Conservation (phyloP, 495 filamentous ascomycete genomes). For the Cladorrhinum samala region DNA sequence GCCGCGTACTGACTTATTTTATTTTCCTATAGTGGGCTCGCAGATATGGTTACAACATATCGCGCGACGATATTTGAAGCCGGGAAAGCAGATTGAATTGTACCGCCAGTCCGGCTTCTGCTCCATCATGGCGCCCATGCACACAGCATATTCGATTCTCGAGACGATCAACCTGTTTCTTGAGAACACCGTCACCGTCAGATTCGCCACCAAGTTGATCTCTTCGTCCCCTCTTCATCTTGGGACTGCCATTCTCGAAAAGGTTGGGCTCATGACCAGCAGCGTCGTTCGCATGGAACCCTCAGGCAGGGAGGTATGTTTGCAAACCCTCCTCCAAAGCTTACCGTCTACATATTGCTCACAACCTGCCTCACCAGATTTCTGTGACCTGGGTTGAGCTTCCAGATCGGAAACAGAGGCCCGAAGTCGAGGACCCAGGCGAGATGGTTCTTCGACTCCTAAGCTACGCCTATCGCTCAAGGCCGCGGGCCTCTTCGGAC, state of each 20-base stretch:
- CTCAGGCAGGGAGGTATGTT: constrained; percentile 19
- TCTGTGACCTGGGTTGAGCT: constrained; percentile 36
- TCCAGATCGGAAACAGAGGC: constrained; percentile 9
- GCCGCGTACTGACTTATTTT: neutral
- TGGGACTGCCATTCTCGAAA: constrained; percentile 23
- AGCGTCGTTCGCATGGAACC: constrained; percentile 26
- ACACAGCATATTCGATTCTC: constrained; percentile 24
- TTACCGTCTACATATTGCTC: constrained; percentile 1
- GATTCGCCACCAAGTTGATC: constrained; percentile 16
- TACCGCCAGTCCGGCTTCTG: constrained; percentile 19
- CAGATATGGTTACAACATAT: constrained; percentile 28
- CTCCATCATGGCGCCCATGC: constrained; percentile 31
- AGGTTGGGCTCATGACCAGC: constrained; percentile 40
- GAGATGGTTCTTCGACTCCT: constrained; percentile 42
- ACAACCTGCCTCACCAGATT: too few species aligned
- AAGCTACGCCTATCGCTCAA: constrained; percentile 28
- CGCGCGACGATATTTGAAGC: constrained; percentile 19
- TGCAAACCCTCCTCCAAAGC: constrained; percentile 4
- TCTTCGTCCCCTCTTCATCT: constrained; percentile 15
- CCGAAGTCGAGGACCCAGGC: constrained; percentile 20
- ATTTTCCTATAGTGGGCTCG: constrained; percentile 24
- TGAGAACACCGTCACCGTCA: constrained; percentile 14
- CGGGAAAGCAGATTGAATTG: constrained; percentile 31
- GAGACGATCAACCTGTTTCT: constrained; percentile 35
- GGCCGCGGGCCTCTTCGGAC: constrained; percentile 14